Evolutionary conservation across 2,329 filamentous ascomycete genomes (phyloP).

Genomic region (Elsinoe perseae): DNA sequence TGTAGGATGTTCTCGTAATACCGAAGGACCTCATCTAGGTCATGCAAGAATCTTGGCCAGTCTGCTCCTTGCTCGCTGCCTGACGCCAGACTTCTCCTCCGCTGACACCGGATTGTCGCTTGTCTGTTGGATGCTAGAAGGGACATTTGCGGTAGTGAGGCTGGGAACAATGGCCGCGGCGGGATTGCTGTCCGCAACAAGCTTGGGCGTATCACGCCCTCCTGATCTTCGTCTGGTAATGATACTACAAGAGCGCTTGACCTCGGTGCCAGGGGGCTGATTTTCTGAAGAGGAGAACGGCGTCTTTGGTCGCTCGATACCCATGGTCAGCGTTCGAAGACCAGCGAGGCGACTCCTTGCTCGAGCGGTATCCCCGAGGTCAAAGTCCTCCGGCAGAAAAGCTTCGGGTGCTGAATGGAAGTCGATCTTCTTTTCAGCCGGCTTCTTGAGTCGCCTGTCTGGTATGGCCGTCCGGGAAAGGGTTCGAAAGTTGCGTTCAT

Average conservation of each 20-base stretch:
- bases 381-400: conserved; percentile 43
- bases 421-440: conserved; percentile 28
- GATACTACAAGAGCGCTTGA: conserved; percentile 16
- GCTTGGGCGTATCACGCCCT: background rate
- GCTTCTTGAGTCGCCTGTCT: background rate
- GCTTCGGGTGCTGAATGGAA: conserved; percentile 42
- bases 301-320: conserved; percentile 16
- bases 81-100: background rate
- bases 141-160: background rate
- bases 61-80: conserved; percentile 12
- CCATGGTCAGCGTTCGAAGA: conserved; percentile 18
- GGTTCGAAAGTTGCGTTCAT: conserved; percentile 13
- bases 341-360: conserved; percentile 16
- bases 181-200: background rate
- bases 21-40: background rate
- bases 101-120: background rate
- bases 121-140: background rate
- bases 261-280: background rate
- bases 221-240: conserved; percentile 6
- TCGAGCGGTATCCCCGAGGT: conserved; percentile 26
- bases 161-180: background rate
- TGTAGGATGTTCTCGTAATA: background rate
- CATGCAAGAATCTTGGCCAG: conserved; percentile 8
- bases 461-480: conserved; percentile 18
- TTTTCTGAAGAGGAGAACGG: conserved; percentile 17